Base-by-base conservation (phyloP, 768 basidiomycete species). In the Mycena venus region DNA sequence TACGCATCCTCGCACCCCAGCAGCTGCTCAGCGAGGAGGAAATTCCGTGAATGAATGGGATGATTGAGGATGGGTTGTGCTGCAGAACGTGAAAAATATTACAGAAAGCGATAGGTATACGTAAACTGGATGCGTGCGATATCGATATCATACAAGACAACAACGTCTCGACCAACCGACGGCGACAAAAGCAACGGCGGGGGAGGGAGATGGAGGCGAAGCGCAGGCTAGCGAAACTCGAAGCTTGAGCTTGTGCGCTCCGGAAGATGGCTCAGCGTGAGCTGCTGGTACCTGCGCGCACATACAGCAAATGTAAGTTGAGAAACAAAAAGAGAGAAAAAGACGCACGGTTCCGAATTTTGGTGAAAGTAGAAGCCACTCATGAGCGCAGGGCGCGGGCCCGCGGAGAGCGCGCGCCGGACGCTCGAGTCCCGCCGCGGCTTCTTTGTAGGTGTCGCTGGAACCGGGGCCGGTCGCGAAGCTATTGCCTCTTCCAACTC, bases 321-420 rank as follows among this genome's bases (percentile, higher is more conserved):
- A 67, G 31, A 72, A 8, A 63, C 15, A 65, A 12, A n/a, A n/a
- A n/a, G n/a, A n/a, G 19, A 56, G 36, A 65, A 36, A 70, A 23
- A 15, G 25, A 91, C 94, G 85, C 80, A 96, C 95, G 95, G 95
- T 80, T 96, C 95, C 68, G 95, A 96, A 82, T 96, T 94, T 87
- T 94, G 93, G 83, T 97, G 96, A 85, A 95, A 97, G 84, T 97
- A 98, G 85, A 95, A 97, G 42, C 96, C 95, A 75, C 90, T 94
- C 94, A 96, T 95, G 31, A 91, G 91, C 6, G 94, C 95, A 60
- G 85, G 81, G 70, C 84, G 84, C 55, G 89, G 88, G 42, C 87
- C 85, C n/a, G 87, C 78, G 5, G 90, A 88, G 19, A 89, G 83
- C 19, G 89, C 88, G 25, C 90, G 87, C 58, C 87, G 86, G 55